Evolutionary conservation across 2,329 filamentous ascomycete species (phyloP).

Genomic region (Claviceps paspali): DNA sequence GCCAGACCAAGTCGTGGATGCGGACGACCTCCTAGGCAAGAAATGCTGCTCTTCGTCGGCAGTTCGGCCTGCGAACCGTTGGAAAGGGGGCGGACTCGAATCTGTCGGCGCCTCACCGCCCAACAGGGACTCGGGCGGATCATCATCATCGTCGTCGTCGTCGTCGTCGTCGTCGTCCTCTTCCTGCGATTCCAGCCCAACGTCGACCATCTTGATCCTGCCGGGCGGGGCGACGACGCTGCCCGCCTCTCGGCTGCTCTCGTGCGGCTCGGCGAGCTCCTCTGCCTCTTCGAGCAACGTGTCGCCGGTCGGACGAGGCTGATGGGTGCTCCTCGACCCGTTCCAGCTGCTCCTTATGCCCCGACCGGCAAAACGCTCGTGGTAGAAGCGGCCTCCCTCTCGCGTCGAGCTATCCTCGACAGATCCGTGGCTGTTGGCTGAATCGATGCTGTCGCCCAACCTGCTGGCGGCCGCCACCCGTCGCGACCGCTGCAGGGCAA

Average conservation of each 20-base stretch:
- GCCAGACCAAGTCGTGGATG: conserved; percentile 32
- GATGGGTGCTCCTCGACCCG: conserved; percentile 30
- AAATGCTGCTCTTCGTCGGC: conserved; percentile 18
- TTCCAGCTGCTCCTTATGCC: conserved; percentile 53
- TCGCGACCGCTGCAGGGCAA: conserved; percentile 77
- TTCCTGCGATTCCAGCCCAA: conserved; percentile 60
- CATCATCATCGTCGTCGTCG: conserved; percentile 39
- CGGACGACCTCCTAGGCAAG: conserved; percentile 26
- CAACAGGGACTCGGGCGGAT: conserved; percentile 45
- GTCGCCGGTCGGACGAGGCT: conserved; percentile 13
- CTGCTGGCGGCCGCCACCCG: conserved; percentile 75
- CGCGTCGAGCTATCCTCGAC: conserved; percentile 16
- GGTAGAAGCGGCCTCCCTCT: conserved; percentile 21
- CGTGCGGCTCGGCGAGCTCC: conserved; percentile 23
- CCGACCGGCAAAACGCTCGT: conserved; percentile 30
- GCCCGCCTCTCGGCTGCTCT: conserved; percentile 14
- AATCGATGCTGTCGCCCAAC: conserved; percentile 72
- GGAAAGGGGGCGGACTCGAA: conserved; percentile 44
- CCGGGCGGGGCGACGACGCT: too few relatives aligned
- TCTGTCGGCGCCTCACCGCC: conserved; percentile 36
- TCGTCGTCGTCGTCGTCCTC: conserved; percentile 38
- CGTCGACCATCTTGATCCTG: conserved; percentile 66
- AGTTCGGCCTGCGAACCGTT: conserved; percentile 34
- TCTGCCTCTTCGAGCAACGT: conserved; percentile 26
- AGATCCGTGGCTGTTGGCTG: conserved; percentile 27